These are phyloP conservation scores for Amborella trichopoda DNA, from an alignment of 164 flowering plant species.

Conservation along the genomic window DNA sequence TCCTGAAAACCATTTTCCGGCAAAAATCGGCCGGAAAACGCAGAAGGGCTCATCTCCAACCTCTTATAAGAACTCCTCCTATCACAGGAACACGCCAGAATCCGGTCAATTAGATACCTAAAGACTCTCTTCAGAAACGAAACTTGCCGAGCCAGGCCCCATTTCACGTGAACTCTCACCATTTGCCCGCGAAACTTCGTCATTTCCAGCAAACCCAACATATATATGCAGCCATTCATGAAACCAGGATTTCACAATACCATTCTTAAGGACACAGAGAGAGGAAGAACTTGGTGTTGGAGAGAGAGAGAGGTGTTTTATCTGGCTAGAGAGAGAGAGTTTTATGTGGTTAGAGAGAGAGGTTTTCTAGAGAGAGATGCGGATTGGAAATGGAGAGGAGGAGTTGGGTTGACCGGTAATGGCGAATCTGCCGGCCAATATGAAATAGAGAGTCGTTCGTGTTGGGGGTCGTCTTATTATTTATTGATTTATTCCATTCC, in stretches of 20 bases:
- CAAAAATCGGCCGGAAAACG: slow-evolving; percentile 7
- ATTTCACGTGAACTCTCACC: slow-evolving; percentile 24
- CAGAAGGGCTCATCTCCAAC: slow-evolving; percentile 13
- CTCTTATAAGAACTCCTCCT: slow-evolving; percentile 30
- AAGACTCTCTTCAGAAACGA: slow-evolving; percentile 35
- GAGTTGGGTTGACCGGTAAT: no score
- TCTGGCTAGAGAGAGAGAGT: no score
- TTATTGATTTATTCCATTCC: no score
- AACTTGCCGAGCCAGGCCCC: slow-evolving; percentile 25
- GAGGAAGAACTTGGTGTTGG: neutral
- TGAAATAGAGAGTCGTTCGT: no score
- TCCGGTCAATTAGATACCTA: slow-evolving; percentile 41
- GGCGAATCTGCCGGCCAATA: no score
- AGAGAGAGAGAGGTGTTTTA: neutral
- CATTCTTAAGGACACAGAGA: no score
- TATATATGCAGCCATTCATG: slow-evolving; percentile 10
- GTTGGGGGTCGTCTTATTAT: no score
- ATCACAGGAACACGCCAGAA: slow-evolving; percentile 48
- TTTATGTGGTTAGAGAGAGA: no score
- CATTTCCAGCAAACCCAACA: slow-evolving; percentile 28
- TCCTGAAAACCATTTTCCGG: neutral
- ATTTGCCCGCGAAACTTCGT: slow-evolving; percentile 44
- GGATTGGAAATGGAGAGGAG: no score
- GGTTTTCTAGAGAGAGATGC: no score
- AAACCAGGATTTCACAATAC: no score